These are phyloP conservation scores for Mikania micrantha DNA, from an alignment of 129 eudicot species.

Conservation along the genomic window DNA sequence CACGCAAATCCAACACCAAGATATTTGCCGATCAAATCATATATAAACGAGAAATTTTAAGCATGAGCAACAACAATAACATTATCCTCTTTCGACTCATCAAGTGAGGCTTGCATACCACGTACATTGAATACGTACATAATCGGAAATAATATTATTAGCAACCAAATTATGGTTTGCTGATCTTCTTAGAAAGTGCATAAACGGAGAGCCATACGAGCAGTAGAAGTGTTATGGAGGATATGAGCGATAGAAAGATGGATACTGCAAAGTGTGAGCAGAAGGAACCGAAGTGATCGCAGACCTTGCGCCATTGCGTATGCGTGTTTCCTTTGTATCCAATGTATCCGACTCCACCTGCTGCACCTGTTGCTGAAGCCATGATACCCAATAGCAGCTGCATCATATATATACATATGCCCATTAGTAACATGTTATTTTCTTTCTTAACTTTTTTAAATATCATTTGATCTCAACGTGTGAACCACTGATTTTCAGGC, in stretches of 20 bases:
- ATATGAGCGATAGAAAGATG: conserved; percentile 32
- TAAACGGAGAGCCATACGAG: conserved; percentile 46
- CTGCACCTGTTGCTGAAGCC: conserved; percentile 69
- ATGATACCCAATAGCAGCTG: conserved; percentile 72
- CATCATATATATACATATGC: background rate
- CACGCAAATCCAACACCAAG: background rate
- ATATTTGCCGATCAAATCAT: background rate
- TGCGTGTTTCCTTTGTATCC: conserved; percentile 69
- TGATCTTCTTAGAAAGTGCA: conserved; percentile 48
- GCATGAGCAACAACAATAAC: background rate
- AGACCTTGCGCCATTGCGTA: conserved; percentile 46
- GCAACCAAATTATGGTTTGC: background rate
- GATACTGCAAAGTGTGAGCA: conserved; percentile 56
- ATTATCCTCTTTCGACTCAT: background rate
- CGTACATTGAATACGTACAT: background rate
- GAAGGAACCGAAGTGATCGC: conserved; percentile 37
- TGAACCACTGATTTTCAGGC: too few relatives aligned
- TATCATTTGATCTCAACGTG: too few relatives aligned
- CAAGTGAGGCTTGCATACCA: background rate
- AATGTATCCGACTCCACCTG: conserved; percentile 66
- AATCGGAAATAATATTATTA: too few relatives aligned
- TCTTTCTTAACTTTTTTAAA: too few relatives aligned
- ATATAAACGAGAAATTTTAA: background rate
- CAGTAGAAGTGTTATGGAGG: conserved; percentile 46
- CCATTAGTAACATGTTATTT: background rate